Evolutionary conservation across 2,329 filamentous ascomycete species (phyloP), one percentile per base, ranked within the genome.

Genomic region (Pseudogymnoascus sp.): DNA sequence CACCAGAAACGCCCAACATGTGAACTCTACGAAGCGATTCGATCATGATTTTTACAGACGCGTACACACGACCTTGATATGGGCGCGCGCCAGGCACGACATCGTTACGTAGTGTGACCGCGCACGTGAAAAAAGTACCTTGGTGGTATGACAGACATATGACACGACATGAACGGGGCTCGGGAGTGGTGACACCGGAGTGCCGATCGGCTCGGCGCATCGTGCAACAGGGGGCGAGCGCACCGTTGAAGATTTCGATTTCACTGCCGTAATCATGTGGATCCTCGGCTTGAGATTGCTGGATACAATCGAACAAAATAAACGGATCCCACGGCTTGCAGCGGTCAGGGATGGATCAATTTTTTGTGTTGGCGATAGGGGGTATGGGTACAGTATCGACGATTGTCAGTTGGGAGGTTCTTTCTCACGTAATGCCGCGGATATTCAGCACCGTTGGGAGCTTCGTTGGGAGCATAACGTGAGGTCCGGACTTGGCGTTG

Each of bases 111-210:
- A 55, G 48, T 55, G 48, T 21, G 21, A 21, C 48, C n/a, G 9
- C 31, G 48, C 48, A 55, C 48, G 48, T 55, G 48, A 55, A 55
- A 33, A 4, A 55, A 12, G 15, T 33, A 55, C 48, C 27, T 55
- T 55, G 48, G 48, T 55, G 48, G 27, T 55, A 55, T 55, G 48
- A 55, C 48, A 55, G 48, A 55, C 48, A 55, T 55, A 55, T 55
- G 48, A 21, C 27, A 55, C 27, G 48, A 33, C 48, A 33, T 33
- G 48, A 55, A 31, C 6, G n/a, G 48, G 48, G 29, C 27, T 2
- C 48, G 48, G 48, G 48, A 33, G 27, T 51, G 44, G 44, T 55
- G 48, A 17, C 29, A 33, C 48, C 27, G 6, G 27, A 51, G 15
- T 31, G 48, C n/a, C 44, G 48, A 55, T 55, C 27, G n/a, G 48